Conservation (phyloP, 208 protist species). For the Angomonas deanei region DNA sequence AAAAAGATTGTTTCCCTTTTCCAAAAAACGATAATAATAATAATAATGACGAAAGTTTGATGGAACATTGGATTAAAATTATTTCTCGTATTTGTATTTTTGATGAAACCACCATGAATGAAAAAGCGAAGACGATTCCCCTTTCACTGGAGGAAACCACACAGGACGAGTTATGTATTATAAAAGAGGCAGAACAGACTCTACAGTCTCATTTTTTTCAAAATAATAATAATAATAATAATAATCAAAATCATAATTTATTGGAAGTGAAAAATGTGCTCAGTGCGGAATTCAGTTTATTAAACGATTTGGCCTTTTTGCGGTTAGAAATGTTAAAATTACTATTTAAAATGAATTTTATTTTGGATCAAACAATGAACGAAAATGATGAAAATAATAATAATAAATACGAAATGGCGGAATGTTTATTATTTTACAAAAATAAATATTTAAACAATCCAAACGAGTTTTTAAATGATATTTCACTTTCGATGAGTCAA, state of each 20-base stretch:
- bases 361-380: not conserved
- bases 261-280: not conserved
- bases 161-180: too few relatives aligned
- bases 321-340: not conserved
- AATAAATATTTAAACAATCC: not conserved
- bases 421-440: not conserved
- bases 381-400: constrained; percentile 1
- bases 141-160: too few relatives aligned
- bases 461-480: not conserved
- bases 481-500: too few relatives aligned
- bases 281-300: not conserved
- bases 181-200: too few relatives aligned
- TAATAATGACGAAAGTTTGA: not conserved
- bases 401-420: not conserved
- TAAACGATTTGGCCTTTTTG: not conserved
- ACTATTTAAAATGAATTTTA: not conserved
- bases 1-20: not conserved
- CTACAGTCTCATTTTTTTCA: too few relatives aligned
- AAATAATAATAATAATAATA: not conserved
- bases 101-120: not conserved
- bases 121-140: too few relatives aligned
- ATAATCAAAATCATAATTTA: not conserved
- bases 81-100: not conserved
- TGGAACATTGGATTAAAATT: not conserved
- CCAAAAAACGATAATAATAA: constrained; percentile 4